Percentiles rank a stretch among this genome's conserved stretches.
Conservation (phyloP, 2,329 filamentous ascomycete species). For the Fusarium oligoseptatum region DNA sequence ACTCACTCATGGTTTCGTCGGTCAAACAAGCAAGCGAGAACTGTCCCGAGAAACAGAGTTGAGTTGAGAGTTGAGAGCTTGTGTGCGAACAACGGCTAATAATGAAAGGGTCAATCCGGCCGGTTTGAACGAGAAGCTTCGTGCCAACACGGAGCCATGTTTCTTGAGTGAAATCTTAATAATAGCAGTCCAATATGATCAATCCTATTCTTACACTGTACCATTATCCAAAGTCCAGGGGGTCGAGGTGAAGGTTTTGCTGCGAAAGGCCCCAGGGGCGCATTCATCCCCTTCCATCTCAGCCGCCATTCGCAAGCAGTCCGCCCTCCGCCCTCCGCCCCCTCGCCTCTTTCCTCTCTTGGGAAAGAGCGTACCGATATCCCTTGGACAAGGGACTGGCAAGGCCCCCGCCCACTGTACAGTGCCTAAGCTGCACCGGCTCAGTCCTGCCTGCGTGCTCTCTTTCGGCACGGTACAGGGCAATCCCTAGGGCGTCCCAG, state of each 20-base stretch:
- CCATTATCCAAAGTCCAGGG: background rate
- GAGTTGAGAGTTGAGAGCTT: constrained; percentile 15
- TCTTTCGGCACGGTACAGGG: constrained; percentile 13
- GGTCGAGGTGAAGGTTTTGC: background rate
- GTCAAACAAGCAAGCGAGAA: constrained; percentile 32
- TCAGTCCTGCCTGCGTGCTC: constrained; percentile 10
- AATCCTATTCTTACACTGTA: constrained; percentile 32
- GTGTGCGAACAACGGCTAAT: constrained; percentile 8
- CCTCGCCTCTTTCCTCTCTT: constrained; percentile 3
- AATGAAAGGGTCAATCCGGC: background rate
- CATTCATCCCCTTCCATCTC: constrained; percentile 1
- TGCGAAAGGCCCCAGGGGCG: background rate
- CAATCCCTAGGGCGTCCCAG: constrained; percentile 33
- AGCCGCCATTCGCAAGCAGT: background rate
- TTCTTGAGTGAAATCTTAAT: constrained; percentile 27
- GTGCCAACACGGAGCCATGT: constrained; percentile 17
- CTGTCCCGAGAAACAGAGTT: constrained; percentile 1
- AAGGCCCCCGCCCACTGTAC: constrained; percentile 9
- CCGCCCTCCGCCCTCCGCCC: background rate
- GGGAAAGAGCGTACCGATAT: constrained; percentile 8
- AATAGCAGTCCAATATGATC: constrained; percentile 17
- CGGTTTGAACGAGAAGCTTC: constrained; percentile 27
- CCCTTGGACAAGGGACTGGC: constrained; percentile 9
- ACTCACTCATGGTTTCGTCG: constrained; percentile 9
- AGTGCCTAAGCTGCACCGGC: background rate